A percentile compares a stretch with the other conserved stretches of the same genome.
These are phyloP conservation scores for Cladorrhinum sp. DNA, from an alignment of 2,329 filamentous ascomycete genomes.

Conservation along the genomic window DNA sequence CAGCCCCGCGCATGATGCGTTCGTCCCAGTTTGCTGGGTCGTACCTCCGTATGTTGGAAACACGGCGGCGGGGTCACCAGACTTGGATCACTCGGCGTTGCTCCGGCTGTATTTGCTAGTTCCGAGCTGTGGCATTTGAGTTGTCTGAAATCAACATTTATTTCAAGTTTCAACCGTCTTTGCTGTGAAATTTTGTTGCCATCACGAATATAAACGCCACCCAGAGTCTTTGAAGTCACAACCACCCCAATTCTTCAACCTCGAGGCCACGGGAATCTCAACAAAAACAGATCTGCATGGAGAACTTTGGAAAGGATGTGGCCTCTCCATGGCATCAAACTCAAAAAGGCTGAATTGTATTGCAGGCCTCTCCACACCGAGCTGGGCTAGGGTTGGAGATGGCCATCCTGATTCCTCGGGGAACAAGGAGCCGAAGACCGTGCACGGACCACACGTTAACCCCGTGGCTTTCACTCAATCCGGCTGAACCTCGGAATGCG, in stretches of 20 bases:
- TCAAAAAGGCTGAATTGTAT: not conserved
- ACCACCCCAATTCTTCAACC: too few relatives aligned
- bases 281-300: too few relatives aligned
- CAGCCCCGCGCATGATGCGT: not conserved
- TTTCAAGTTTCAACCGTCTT: not conserved
- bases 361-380: not conserved
- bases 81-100: slow-evolving; percentile 8
- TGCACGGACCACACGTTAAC: not conserved
- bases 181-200: not conserved
- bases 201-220: not conserved
- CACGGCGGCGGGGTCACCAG: slow-evolving; percentile 9
- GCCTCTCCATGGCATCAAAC: not conserved
- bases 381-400: slow-evolving; percentile 10
- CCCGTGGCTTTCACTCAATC: not conserved
- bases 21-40: slow-evolving; percentile 3
- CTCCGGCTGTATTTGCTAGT: slow-evolving; percentile 11
- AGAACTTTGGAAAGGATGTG: too few relatives aligned
- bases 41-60: slow-evolving; percentile 6
- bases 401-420: not conserved
- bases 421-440: slow-evolving; percentile 3
- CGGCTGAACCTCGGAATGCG: slow-evolving; percentile 11
- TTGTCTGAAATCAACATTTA: not conserved
- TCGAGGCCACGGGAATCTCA: too few relatives aligned
- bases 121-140: slow-evolving; percentile 5
- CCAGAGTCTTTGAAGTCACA: not conserved